Conservation (phyloP, 1,139 yeast species). For the Pichia sp. region DNA sequence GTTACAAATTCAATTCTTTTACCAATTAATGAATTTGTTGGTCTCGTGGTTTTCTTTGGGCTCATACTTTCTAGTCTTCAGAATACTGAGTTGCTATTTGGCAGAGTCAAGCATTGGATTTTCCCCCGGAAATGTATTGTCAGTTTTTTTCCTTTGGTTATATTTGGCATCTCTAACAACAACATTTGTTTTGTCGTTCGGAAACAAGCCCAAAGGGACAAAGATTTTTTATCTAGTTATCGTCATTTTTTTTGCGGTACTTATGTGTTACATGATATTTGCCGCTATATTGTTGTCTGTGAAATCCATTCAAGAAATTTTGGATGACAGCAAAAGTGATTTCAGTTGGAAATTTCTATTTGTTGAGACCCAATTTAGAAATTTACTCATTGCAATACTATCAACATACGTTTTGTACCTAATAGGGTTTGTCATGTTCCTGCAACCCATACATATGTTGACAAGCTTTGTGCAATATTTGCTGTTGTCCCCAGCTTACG, state of each 20-base stretch:
- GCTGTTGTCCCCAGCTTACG: conserved; percentile 68
- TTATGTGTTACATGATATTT: conserved; percentile 90
- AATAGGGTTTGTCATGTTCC: conserved; percentile 66
- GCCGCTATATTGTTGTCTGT: conserved; percentile 84
- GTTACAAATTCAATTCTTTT: conserved; percentile 65
- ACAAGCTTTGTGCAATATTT: conserved; percentile 71
- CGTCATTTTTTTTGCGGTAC: conserved; percentile 80
- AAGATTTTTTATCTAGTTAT: conserved; percentile 77
- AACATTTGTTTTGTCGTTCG: conserved; percentile 86
- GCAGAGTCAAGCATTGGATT: conserved; percentile 48
- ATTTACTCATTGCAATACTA: conserved; percentile 76
- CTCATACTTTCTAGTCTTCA: conserved; percentile 69
- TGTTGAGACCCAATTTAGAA: conserved; percentile 67
- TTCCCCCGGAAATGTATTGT: conserved; percentile 62
- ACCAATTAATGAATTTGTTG: conserved; percentile 59
- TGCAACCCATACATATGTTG: conserved; percentile 77
- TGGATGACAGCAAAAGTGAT: conserved; percentile 41
- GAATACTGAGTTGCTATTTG: conserved; percentile 55
- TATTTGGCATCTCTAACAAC: conserved; percentile 86
- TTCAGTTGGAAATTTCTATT: conserved; percentile 48
- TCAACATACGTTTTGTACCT: conserved; percentile 83
- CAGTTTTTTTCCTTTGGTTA: conserved; percentile 83
- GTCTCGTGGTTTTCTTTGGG: conserved; percentile 82
- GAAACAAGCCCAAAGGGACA: conserved; percentile 93
- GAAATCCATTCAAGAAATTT: conserved; percentile 46